Evolutionary conservation across 129 eudicot genomes (phyloP), one percentile per base, ranked within the genome.

Genomic region (Pseudognaphalium luteoalbum): DNA sequence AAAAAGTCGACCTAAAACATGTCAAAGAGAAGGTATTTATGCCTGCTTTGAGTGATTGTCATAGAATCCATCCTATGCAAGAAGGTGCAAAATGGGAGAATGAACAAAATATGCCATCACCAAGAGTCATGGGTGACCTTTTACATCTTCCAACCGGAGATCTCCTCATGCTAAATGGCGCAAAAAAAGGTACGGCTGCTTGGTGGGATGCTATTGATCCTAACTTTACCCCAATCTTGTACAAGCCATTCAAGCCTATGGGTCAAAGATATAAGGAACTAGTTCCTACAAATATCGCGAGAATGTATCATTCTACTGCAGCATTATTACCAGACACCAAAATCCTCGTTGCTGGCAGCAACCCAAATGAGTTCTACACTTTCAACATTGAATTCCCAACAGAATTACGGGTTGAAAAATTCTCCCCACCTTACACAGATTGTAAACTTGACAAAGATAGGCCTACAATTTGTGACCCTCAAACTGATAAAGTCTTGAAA

Each of bases 331-430:
- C 96, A 0, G 89, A 83, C 66, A 90, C 88, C 0, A 72, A 72
- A n/a, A 76, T 93, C 50, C 63, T 93, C 67, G 88, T 93, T 5
- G 93, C 93, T 1, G 98, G 98, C 1, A 90, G 97, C 63, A 93
- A 93, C 75, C 79, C 94, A 2, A 81, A 93, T 65, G 70, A 81
- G 6, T 42, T 39, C 30, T 90, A 90, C 83, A 79, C 70, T 10
- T 63, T 63, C 77, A 51, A 70, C 0, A 79, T 72, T 0, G 78
- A 37, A 17, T 88, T 17, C 59, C 86, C 92, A 0, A 93, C 97
- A 0, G 98, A 93, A 1, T 76, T 91, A n/a, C 37, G 91, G 9
- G 92, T 91, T 1, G 96, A 94, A 86, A 85, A 78, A 30, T 93
- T 93, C 70, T 61, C 81, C 0, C 98, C 97, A 0, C 97, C 84